A percentile compares a stretch with the other conserved stretches of the same genome.
These are phyloP conservation scores for Apiospora pterosperma DNA, from an alignment of 2,329 filamentous ascomycete species.

Conservation along the genomic window DNA sequence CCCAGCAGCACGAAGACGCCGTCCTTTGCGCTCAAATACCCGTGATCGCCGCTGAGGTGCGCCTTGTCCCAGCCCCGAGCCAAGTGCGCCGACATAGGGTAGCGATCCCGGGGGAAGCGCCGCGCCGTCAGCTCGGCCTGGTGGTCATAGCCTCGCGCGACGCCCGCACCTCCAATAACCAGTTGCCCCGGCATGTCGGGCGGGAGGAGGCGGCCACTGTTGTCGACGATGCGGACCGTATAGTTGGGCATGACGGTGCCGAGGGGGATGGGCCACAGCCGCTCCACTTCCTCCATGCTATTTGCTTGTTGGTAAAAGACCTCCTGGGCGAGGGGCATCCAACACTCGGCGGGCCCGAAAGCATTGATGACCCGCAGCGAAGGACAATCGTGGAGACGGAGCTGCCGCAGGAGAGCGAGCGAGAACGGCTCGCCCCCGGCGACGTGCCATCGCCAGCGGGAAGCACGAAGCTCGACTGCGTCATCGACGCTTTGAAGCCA, in stretches of 20 bases:
- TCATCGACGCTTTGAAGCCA: constrained; percentile 16
- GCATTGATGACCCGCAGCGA: constrained; percentile 13
- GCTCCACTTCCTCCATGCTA: background rate
- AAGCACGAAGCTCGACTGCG: background rate
- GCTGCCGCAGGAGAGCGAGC: background rate
- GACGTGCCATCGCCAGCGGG: background rate
- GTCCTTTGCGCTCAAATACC: constrained; percentile 26
- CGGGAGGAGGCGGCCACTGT: constrained; percentile 31
- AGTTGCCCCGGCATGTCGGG: constrained; percentile 40
- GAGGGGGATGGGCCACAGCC: constrained; percentile 5
- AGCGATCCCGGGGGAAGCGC: constrained; percentile 4
- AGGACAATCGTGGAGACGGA: constrained; percentile 6
- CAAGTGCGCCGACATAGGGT: background rate
- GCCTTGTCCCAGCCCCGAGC: constrained; percentile 9
- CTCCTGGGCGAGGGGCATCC: constrained; percentile 7
- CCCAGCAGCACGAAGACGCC: constrained; percentile 35
- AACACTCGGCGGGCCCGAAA: constrained; percentile 16
- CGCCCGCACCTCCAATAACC: constrained; percentile 33
- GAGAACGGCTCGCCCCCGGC: background rate
- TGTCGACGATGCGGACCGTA: constrained; percentile 36
- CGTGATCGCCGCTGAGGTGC: constrained; percentile 36
- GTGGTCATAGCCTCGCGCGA: constrained; percentile 33
- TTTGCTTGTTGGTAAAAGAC: background rate
- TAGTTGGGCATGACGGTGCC: constrained; percentile 13
- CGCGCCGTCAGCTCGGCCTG: constrained; percentile 12